Evolutionary conservation across 108 stramenopile genomes (phyloP).

Genomic region (Skeletonema menzelii): DNA sequence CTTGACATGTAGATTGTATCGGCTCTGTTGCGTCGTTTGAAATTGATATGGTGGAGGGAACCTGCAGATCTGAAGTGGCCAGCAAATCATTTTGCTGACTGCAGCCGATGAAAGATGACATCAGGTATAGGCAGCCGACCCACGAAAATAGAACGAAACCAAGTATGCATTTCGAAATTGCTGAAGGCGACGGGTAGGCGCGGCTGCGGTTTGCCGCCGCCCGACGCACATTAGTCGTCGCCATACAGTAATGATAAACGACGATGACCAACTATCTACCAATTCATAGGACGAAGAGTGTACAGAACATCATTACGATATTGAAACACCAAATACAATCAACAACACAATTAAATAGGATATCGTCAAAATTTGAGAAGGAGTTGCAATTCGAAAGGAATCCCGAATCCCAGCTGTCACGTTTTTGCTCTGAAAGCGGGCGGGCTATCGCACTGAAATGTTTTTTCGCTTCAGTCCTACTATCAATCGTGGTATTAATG

Average conservation of each 20-base stretch:
- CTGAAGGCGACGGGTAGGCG: neutral
- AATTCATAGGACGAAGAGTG: too few species aligned
- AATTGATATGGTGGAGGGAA: neutral
- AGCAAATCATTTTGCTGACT: neutral
- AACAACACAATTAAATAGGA: too few species aligned
- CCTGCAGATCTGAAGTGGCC: neutral
- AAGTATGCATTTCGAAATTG: neutral
- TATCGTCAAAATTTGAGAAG: too few species aligned
- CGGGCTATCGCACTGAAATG: too few species aligned
- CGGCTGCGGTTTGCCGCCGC: neutral
- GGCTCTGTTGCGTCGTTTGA: neutral
- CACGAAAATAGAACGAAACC: neutral
- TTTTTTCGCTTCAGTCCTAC: too few species aligned
- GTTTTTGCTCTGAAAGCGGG: too few species aligned
- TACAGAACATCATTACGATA: too few species aligned
- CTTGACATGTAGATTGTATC: slow-evolving; percentile 23
- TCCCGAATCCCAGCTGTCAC: too few species aligned
- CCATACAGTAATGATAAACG: neutral
- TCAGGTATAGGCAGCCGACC: neutral
- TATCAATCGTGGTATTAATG: too few species aligned
- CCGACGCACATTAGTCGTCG: neutral
- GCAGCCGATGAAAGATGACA: neutral
- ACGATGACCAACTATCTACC: too few species aligned
- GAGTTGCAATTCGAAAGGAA: too few species aligned
- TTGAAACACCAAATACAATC: too few species aligned